Base-by-base conservation (phyloP, 768 basidiomycete genomes). In the Suillus bovinus region DNA sequence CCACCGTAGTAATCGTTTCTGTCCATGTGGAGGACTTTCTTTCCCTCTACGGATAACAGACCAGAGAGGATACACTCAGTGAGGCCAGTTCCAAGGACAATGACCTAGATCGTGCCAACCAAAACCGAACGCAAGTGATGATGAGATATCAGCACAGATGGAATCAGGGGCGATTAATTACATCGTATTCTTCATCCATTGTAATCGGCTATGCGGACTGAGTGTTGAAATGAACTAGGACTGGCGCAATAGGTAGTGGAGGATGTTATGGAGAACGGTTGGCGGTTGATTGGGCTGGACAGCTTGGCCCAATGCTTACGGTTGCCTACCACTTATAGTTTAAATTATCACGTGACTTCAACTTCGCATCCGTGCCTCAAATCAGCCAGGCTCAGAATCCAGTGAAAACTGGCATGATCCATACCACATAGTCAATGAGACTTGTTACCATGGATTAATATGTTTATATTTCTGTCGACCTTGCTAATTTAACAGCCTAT, bases 161-260 rank as follows among this genome's bases (percentile, higher is more conserved):
- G 3, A 27, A 56, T 56, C 55, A 56, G 55, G 34, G 41, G 61
- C 14, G 27, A 22, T 49, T n/a, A 68, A 68, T 69, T 76, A 97
- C 96, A 77, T 98, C 96, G 81, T 98, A 99, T 83, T 93, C 91
- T 83, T 99, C 96, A 90, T 99, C 96, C 96, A 99, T 97, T 76
- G 71, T 80, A 67, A 62, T 67, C 68, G 60, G 60, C 47, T 29
- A 62, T 63, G 31, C 60, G 56, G 22, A 49, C 59, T 65, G 58
- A 67, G 61, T 55, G 54, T 24, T 36, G 60, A 66, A 66, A 33
- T 11, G 11, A 11, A n/a, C 31, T 57, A 53, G 50, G 64, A 65
- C 56, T 58, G 50, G n/a, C 55, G 55, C 24, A 29, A 60, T 5
- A 39, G 27, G 16, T 56, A 29, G 38, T 27, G 24, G 36, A 27